Percentiles rank a stretch among this genome's conserved stretches.
phyloP scores from a whole-genome alignment of 2,329 filamentous ascomycete genomes.

The Akanthomyces muscarius region DNA sequence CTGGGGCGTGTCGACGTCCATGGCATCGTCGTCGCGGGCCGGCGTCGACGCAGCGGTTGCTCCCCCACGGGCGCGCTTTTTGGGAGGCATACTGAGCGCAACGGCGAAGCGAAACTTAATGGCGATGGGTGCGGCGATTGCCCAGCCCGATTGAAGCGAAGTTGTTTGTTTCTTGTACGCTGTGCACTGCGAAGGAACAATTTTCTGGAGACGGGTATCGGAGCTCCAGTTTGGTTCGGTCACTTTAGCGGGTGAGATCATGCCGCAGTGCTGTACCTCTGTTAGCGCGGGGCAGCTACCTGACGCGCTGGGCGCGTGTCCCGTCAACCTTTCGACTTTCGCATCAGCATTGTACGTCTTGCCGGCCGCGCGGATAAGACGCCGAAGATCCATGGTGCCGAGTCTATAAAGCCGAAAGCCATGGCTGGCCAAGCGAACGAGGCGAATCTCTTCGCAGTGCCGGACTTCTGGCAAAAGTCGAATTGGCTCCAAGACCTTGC shows the following conservation, averaged over 20 bases:
- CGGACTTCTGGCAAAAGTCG: slow-evolving; percentile 56
- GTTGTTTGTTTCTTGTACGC: neutral
- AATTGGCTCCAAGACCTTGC: slow-evolving; percentile 39
- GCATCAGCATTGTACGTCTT: neutral
- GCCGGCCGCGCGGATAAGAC: neutral
- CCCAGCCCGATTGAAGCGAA: slow-evolving; percentile 2
- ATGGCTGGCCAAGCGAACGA: slow-evolving; percentile 39
- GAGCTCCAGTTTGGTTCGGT: neutral
- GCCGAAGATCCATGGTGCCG: neutral
- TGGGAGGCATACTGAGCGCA: slow-evolving; percentile 56
- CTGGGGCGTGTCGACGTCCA: slow-evolving; percentile 56
- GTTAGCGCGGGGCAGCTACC: slow-evolving; percentile 3
- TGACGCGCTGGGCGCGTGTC: slow-evolving; percentile 7
- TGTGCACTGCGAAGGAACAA: neutral
- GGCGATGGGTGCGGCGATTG: neutral
- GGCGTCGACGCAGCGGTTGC: slow-evolving; percentile 55
- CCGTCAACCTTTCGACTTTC: neutral
- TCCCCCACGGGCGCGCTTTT: slow-evolving; percentile 60
- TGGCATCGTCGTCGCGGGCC: slow-evolving; percentile 54
- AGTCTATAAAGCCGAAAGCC: slow-evolving; percentile 16
- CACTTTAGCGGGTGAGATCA: neutral
- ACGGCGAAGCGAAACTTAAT: neutral
- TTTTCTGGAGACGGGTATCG: neutral
- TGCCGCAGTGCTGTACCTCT: neutral
- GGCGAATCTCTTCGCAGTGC: slow-evolving; percentile 59